phyloP scores from a whole-genome alignment of 192 early-diverging fungal genomes.

The Dissophora ornata region DNA sequence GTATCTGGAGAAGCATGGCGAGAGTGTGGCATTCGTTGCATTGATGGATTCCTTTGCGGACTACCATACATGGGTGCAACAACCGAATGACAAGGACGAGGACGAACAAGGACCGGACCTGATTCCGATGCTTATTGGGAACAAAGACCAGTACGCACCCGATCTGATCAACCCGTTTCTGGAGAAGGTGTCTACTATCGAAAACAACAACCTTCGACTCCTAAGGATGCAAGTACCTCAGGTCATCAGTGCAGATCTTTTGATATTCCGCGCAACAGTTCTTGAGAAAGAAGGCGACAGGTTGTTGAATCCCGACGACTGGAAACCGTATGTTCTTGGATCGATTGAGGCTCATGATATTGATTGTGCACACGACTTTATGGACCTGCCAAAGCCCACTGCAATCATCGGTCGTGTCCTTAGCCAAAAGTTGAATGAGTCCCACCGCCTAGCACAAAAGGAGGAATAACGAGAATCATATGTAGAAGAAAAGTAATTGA shows the following conservation, averaged over 20 bases:
- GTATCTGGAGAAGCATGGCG: conserved; percentile 10
- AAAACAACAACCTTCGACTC: conserved; percentile 6
- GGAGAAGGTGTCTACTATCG: conserved; percentile 9
- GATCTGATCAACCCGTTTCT: conserved; percentile 2
- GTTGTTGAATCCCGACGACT: not conserved
- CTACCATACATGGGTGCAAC: not conserved
- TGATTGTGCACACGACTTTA: not conserved
- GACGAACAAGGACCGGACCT: not conserved
- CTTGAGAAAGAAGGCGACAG: not conserved
- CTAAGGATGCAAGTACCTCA: not conserved
- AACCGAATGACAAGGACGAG: not conserved
- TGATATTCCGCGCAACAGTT: conserved; percentile 1
- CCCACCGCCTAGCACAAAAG: not conserved
- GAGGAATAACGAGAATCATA: not conserved
- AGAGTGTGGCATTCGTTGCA: not conserved
- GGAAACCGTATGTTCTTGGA: conserved; percentile 4
- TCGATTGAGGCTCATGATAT: not conserved
- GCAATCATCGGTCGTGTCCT: not conserved
- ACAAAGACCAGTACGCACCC: not conserved
- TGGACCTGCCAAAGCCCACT: not conserved
- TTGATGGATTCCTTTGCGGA: conserved; percentile 15
- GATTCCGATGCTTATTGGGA: not conserved
- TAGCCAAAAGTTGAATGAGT: not conserved
- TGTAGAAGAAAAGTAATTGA: too few species aligned
- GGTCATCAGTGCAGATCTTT: not conserved